Percentiles rank a stretch among this genome's conserved stretches.
Conservation (phyloP, 768 basidiomycete genomes). For the Termitomyces sp. region DNA sequence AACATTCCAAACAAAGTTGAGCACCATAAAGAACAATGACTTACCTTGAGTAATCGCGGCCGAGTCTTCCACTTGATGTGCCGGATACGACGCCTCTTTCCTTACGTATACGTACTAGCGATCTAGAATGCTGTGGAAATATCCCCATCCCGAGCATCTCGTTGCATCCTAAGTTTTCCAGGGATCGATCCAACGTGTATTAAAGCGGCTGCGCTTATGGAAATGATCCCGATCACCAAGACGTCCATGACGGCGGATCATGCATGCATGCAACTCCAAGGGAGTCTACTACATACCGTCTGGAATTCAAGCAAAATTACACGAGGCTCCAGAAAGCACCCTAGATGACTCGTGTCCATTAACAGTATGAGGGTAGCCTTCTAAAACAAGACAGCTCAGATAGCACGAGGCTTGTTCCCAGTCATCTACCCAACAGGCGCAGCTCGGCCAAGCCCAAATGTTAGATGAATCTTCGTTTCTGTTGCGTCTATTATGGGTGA, state of each 20-base stretch:
- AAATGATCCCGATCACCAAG: background rate
- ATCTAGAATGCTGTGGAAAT: background rate
- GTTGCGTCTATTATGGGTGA: slow-evolving; percentile 15
- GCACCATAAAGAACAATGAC: background rate
- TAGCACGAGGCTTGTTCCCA: background rate
- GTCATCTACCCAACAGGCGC: background rate
- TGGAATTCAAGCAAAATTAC: background rate
- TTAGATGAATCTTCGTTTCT: slow-evolving; percentile 8
- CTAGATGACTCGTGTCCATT: background rate
- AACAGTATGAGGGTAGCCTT: background rate
- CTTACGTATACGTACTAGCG: background rate
- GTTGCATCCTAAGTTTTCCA: background rate
- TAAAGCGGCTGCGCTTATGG: background rate
- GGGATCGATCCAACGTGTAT: background rate
- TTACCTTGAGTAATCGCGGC: background rate
- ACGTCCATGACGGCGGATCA: background rate
- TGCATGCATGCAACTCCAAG: background rate
- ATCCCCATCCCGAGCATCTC: background rate
- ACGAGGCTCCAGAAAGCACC: background rate
- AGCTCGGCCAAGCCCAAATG: background rate
- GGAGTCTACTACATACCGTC: background rate
- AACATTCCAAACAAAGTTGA: background rate
- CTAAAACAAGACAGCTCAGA: background rate
- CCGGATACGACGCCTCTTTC: background rate
- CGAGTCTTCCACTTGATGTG: background rate